A percentile compares a stretch with the other conserved stretches of the same genome.
These are phyloP conservation scores for Microbotryum saponariae DNA, from an alignment of 1,284 basidiomycete species.

Conservation along the genomic window DNA sequence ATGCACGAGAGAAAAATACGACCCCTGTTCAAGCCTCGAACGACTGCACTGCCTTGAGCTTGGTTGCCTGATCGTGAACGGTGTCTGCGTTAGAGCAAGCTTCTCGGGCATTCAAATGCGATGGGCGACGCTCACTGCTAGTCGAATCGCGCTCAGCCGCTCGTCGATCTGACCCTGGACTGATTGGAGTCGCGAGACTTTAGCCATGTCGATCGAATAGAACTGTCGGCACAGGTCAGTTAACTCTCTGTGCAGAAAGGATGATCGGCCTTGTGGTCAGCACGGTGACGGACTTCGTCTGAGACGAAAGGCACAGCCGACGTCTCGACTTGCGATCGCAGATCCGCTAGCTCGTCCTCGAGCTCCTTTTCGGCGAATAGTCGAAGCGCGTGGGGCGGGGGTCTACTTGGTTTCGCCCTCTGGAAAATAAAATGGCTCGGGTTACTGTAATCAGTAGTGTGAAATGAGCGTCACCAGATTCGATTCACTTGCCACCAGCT, in stretches of 20 bases:
- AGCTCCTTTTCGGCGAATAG: slow-evolving; percentile 12
- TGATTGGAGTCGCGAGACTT: background rate
- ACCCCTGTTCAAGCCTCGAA: background rate
- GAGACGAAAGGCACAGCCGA: background rate
- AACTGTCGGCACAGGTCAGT: background rate
- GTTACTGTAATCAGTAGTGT: background rate
- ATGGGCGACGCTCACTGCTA: slow-evolving; percentile 1
- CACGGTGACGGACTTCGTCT: background rate
- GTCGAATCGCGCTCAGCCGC: background rate
- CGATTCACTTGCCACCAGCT: background rate
- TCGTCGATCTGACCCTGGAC: slow-evolving; percentile 7
- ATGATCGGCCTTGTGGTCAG: background rate
- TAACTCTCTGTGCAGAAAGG: background rate
- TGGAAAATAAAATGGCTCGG: background rate
- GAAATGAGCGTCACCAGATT: background rate
- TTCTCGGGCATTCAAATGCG: too few species aligned
- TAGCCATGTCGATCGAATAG: background rate
- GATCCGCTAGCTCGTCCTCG: slow-evolving; percentile 8
- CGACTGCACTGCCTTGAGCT: slow-evolving; percentile 10
- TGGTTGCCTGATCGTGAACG: background rate
- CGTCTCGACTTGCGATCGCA: background rate
- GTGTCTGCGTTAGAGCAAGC: background rate
- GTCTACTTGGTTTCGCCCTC: background rate
- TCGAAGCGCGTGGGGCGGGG: slow-evolving; percentile 4
- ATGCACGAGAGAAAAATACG: background rate